A percentile compares a stretch with the other conserved stretches of the same genome.
These are phyloP conservation scores for Cucumis sativus DNA, from an alignment of 306 rosid species.

Conservation along the genomic window DNA sequence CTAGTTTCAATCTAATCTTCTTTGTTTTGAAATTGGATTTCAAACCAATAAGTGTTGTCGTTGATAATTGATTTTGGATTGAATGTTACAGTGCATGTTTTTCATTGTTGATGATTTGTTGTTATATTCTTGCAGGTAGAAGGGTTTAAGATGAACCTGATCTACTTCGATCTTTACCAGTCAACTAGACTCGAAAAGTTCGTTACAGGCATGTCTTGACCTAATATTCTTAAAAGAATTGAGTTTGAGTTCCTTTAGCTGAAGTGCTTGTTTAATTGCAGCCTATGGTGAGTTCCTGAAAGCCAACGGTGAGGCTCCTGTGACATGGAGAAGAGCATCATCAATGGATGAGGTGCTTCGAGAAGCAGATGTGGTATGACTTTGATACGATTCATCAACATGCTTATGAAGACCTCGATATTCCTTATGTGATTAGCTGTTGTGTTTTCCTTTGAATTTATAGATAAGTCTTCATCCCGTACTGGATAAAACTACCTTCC, in stretches of 20 bases:
- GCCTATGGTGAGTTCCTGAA: constrained; percentile 75
- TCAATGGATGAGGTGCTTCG: constrained; percentile 91
- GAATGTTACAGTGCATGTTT: background rate
- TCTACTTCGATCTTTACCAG: constrained; percentile 92
- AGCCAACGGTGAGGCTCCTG: constrained; percentile 82
- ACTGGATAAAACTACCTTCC: constrained; percentile 89
- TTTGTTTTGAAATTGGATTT: background rate
- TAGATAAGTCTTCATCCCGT: constrained; percentile 97
- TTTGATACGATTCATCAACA: constrained; percentile 1
- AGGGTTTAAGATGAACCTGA: constrained; percentile 99
- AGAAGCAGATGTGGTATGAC: constrained; percentile 78
- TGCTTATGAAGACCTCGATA: background rate
- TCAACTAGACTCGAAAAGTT: constrained; percentile 87
- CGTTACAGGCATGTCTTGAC: constrained; percentile 67
- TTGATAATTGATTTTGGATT: background rate
- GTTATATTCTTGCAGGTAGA: constrained; percentile 50
- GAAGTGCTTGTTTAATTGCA: constrained; percentile 26
- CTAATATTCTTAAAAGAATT: background rate
- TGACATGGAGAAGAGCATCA: constrained; percentile 91
- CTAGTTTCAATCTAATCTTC: background rate
- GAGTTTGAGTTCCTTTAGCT: constrained; percentile 10
- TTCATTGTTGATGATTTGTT: background rate
- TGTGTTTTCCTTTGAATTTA: constrained; percentile 12
- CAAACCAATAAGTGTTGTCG: background rate
- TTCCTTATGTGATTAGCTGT: background rate